A percentile compares a stretch with the other conserved stretches of the same genome.
Evolutionary conservation across 371 early-diverging fungal species (phyloP).

Genomic region (Apophysomyces variabilis): DNA sequence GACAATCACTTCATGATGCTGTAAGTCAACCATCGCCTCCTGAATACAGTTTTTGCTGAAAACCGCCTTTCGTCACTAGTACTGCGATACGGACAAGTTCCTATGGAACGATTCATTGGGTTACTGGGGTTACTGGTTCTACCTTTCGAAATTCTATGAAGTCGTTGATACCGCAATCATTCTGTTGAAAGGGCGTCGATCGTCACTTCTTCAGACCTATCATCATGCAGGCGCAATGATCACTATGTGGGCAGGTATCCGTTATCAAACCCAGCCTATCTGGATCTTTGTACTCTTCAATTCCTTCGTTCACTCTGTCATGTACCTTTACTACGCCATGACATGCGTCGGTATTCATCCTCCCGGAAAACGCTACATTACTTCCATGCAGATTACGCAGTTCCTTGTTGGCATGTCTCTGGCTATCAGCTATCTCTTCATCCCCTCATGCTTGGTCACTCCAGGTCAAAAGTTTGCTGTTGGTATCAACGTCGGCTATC

Average conservation of each 20-base stretch:
- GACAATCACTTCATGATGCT: conserved; percentile 39
- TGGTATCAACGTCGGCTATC: conserved; percentile 73
- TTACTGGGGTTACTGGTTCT: conserved; percentile 83
- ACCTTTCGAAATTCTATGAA: conserved; percentile 89
- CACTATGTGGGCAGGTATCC: conserved; percentile 71
- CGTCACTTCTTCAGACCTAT: conserved; percentile 85
- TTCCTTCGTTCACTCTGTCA: conserved; percentile 90
- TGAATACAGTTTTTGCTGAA: too few relatives aligned
- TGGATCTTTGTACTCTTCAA: conserved; percentile 90
- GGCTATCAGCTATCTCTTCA: conserved; percentile 71
- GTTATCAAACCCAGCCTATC: conserved; percentile 75
- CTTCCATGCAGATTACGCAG: conserved; percentile 87
- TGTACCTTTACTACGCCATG: conserved; percentile 88
- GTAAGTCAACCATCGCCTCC: conserved; percentile 42
- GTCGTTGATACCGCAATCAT: conserved; percentile 88
- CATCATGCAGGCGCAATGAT: conserved; percentile 90
- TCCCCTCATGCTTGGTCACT: conserved; percentile 66
- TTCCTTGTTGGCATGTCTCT: conserved; percentile 81
- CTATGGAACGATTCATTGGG: conserved; percentile 76
- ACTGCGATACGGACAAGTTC: conserved; percentile 69
- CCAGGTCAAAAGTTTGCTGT: conserved; percentile 71
- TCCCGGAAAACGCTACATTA: conserved; percentile 84
- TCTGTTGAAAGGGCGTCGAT: conserved; percentile 78
- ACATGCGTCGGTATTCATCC: conserved; percentile 79
- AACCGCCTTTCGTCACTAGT: conserved; percentile 32